phyloP scores from a whole-genome alignment of 2,329 filamentous ascomycete genomes.

The Cephalotrichum gorgonifer region DNA sequence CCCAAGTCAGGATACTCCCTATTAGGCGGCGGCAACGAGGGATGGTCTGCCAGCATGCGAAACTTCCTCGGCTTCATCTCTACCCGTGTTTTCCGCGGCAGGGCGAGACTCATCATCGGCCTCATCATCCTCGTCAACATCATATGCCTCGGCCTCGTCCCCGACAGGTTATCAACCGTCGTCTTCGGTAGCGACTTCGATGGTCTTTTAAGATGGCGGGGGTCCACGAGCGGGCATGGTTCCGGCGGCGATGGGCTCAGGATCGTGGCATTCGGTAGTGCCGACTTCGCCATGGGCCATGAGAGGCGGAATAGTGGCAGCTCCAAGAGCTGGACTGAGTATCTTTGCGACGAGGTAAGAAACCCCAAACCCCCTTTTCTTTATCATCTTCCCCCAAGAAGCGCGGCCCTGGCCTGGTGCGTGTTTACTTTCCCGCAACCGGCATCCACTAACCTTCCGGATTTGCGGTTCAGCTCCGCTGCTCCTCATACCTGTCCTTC shows the following conservation, averaged over 20 bases:
- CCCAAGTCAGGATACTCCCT: neutral
- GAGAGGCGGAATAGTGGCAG: conserved; percentile 9
- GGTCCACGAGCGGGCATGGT: conserved; percentile 13
- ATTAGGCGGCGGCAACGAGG: neutral
- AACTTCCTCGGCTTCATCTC: conserved; percentile 19
- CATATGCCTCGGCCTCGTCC: conserved; percentile 12
- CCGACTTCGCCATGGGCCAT: conserved; percentile 27
- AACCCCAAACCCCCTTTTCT: neutral
- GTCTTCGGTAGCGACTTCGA: conserved; percentile 7
- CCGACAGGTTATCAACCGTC: conserved; percentile 8
- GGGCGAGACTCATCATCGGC: conserved; percentile 17
- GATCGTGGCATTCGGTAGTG: conserved; percentile 39
- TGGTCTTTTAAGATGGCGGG: conserved; percentile 13
- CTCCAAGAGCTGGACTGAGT: conserved; percentile 36
- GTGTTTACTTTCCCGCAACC: neutral
- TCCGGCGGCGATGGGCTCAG: conserved; percentile 25
- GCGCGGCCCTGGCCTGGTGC: neutral
- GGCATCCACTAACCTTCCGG: neutral
- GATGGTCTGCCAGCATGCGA: neutral
- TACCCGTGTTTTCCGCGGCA: conserved; percentile 27
- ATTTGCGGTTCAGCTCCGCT: conserved; percentile 29
- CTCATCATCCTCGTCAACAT: conserved; percentile 17
- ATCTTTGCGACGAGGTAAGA: conserved; percentile 35
- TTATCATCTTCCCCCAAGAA: neutral
- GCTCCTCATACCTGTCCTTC: conserved; percentile 33